Base-by-base conservation (phyloP, 2,329 filamentous ascomycete species). In the Trichoderma hamatum region DNA sequence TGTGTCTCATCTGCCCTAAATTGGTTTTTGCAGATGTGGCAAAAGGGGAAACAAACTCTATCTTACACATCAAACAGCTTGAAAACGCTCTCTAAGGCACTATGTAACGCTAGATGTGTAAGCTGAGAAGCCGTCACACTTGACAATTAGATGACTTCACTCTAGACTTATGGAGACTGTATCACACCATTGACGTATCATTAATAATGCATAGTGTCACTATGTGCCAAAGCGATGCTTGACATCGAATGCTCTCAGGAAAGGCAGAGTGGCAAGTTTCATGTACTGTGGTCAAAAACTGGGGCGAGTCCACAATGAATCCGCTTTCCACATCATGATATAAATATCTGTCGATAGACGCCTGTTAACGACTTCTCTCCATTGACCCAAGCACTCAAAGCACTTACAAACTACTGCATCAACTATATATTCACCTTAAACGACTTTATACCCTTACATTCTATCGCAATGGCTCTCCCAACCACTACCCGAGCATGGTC, bases 401-500 rank as follows among this genome's bases (percentile, higher is more conserved):
- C 16, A 62, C 7, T 30, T 24, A 2, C 30, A 30, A 52, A 19
- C 19, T 14, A 30, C 39, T 21, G 14, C 26, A 5, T 16, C 28
- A 21, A 21, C 11, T 26, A 11, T 6, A 26, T 24, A 3, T 10
- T 32, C 51, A 21, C 9, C n/a, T 28, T 10, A 30, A 9, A 24
- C 3, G 1, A 16, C 19, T 63, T 52, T 52, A 54, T 28, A 13
- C 21, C 36, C 5, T 28, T 14, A 32, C 19, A 26, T 11, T 36
- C 14, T 19, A 24, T 24, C 26, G 46, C 34, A 43, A 65, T 65
- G 62, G n/a, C 51, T 30, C 62, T 65, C 52, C 62, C 62, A 21
- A 65, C 62, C 10, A 65, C 34, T 32, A 43, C 62, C 30, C 51
- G 34, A 30, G 51, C 62, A 9, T 65, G 62, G 62, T 65, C 62